Evolutionary conservation across 306 rosid genomes (phyloP), one percentile per base, ranked within the genome.

Genomic region (Pyrus bretschneideri): DNA sequence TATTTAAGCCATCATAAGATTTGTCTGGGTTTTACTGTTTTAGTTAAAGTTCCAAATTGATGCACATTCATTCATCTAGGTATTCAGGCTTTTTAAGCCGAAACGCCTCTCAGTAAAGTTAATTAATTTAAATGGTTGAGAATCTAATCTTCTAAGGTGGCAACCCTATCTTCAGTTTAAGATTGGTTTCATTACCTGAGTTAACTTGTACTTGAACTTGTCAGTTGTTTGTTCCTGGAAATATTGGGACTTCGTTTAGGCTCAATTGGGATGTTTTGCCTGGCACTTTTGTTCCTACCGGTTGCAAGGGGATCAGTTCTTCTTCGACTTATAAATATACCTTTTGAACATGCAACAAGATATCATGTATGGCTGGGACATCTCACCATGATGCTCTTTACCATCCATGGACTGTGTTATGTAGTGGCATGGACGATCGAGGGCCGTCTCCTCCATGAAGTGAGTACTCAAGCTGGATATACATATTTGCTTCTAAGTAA

Each of bases 341-440:
- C 98, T 14, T 90, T 92, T 21, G 98, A 94, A 84, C 97, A 92
- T 35, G 98, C 98, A 45, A 78, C 97, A 30, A 88, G 59, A 76
- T 94, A 94, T 79, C 98, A 94, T 81, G 97, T 94, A 6, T 94
- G 98, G 98, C 84, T 92, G 72, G 98, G 98, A 76, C 98, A 94
- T 82, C 95, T 94, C 60, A 92, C 97, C n/a, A 94, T 94, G 98
- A 79, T 78, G 76, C 33, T 94, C 46, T 94, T 94, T 73, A 90
- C 96, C 57, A 81, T 90, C 85, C 98, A 94, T n/a, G 96, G 97
- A 55, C 87, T 92, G 25, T 77, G 85, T 40, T 92, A 81, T 75
- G 69, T 84, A 19, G 58, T 84, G 54, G 85, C 75, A 51, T 94
- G 98, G 98, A 18, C 75, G 27, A 85, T 94, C 64, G 82, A 89